These are phyloP conservation scores for Desmodesmus armatus DNA, from an alignment of 139 green algal species.

Conservation along the genomic window DNA sequence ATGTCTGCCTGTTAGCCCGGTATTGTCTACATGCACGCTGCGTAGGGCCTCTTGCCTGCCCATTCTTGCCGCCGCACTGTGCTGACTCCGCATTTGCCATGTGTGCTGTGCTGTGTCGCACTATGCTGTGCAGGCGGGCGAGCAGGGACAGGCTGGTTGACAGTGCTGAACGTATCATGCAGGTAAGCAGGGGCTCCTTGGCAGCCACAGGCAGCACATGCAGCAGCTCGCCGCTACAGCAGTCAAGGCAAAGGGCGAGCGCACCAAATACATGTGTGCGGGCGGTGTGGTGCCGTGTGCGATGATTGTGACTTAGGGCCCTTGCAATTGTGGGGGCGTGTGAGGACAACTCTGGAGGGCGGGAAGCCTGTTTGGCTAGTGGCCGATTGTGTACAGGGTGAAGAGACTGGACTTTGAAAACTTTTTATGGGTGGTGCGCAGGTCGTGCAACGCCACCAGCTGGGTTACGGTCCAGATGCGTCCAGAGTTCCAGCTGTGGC, in stretches of 20 bases:
- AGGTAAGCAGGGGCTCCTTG: conserved; percentile 6
- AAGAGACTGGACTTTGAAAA: not conserved
- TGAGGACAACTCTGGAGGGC: not conserved
- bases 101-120: too few species aligned
- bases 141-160: conserved; percentile 15
- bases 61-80: too few species aligned
- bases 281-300: not conserved
- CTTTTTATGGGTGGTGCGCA: not conserved
- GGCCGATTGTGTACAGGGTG: not conserved
- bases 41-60: too few species aligned
- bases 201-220: not conserved
- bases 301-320: not conserved
- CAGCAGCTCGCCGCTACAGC: not conserved
- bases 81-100: too few species aligned
- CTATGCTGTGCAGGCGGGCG: not conserved
- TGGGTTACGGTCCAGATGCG: not conserved
- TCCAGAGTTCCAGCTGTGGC: conserved; percentile 5
- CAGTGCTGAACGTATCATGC: not conserved
- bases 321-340: not conserved
- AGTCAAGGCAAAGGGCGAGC: not conserved
- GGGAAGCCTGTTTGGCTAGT: not conserved
- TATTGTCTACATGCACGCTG: too few species aligned
- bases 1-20: too few species aligned
- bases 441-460: not conserved
- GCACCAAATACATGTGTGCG: not conserved